These are phyloP conservation scores for Debaryomyces coudertii DNA, from an alignment of 1,139 yeast genomes.

Conservation along the genomic window DNA sequence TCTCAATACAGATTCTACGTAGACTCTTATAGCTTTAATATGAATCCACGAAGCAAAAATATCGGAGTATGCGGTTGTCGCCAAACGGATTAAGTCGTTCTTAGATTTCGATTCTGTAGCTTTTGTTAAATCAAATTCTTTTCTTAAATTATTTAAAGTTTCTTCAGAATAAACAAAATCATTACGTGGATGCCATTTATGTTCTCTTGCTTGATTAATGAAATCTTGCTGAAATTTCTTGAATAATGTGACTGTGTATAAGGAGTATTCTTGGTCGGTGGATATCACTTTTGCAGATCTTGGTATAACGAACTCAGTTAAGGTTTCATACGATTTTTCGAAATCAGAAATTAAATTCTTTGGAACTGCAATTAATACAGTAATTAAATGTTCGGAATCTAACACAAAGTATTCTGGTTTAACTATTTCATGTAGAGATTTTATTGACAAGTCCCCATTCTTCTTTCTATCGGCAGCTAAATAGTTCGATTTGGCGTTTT, in stretches of 20 bases:
- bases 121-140: conserved; percentile 76
- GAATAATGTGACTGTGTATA: conserved; percentile 83
- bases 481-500: conserved; percentile 79
- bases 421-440: conserved; percentile 88
- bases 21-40: conserved; percentile 63
- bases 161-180: conserved; percentile 90
- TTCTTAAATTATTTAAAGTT: conserved; percentile 66
- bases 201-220: conserved; percentile 72
- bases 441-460: conserved; percentile 89
- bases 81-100: conserved; percentile 78
- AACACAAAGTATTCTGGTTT: conserved; percentile 81
- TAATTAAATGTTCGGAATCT: conserved; percentile 82
- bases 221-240: conserved; percentile 78
- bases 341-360: conserved; percentile 62
- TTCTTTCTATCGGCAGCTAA: conserved; percentile 90
- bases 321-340: conserved; percentile 69
- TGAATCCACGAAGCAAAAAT: conserved; percentile 87
- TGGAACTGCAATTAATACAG: conserved; percentile 87
- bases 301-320: conserved; percentile 85
- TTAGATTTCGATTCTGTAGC: conserved; percentile 74
- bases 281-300: conserved; percentile 76
- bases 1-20: conserved; percentile 75
- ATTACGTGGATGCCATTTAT: conserved; percentile 84
- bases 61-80: conserved; percentile 87
- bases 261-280: conserved; percentile 69